Base-by-base conservation (phyloP, 2,329 filamentous ascomycete species). In the Colletotrichum endophyticum region DNA sequence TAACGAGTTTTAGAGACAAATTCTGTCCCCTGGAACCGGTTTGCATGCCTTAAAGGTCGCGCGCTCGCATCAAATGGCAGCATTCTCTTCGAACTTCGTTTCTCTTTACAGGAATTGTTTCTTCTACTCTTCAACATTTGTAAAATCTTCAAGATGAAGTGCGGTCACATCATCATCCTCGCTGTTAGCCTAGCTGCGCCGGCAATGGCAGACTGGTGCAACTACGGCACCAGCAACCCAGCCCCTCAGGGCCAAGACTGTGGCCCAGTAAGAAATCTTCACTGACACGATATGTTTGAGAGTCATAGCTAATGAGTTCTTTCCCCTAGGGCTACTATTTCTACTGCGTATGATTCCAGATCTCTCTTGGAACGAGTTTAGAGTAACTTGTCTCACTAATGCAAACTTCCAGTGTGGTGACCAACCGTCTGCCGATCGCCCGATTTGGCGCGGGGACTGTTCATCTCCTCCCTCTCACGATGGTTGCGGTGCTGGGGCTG, bases 11-110 rank as follows among this genome's bases (percentile, higher is more conserved):
- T 13, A 49, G 11, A 49, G 44, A 49, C 44, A 49, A 1, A 0
- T 22, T 9, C 0, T 49, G n/a, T 49, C n/a, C n/a, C n/a, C 44
- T 49, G 6, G 44, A n/a, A n/a, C 4, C n/a, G 44, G 0, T 1
- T n/a, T 49, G n/a, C 9, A 49, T 49, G 44, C 44, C n/a, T 49
- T 49, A 13, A 49, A 22, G n/a, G n/a, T 49, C 9, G 44, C 44
- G n/a, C n/a, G 44, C n/a, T 49, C 44, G 19, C 44, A 13, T 22
- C 15, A 0, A 12, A 12, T 49, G 6, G 44, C 6, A 49, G 44
- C 39, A 44, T 11, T 22, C 19, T 22, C 44, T 49, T 22, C 44
- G 11, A 49, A 49, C 19, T 22, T 4, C n/a, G 19, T 22, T 11
- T 4, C 44, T 49, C 6, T 12, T 13, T 22, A 22, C 3, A 22